A percentile compares a stretch with the other conserved stretches of the same genome.
These are phyloP conservation scores for Suillus paluster DNA, from an alignment of 768 basidiomycete genomes.

Conservation along the genomic window DNA sequence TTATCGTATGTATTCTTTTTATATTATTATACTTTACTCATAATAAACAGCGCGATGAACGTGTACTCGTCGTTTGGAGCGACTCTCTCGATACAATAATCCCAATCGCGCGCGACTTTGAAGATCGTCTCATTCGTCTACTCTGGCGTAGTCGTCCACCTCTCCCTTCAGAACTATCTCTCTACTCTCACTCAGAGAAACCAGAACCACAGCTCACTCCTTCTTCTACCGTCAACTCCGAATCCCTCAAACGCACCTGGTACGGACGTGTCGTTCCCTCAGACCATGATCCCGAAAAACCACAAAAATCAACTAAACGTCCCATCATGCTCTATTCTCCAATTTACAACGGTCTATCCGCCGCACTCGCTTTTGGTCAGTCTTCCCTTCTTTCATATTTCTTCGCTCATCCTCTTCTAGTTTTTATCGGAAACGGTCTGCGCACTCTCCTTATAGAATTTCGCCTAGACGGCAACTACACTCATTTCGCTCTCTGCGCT, in stretches of 20 bases:
- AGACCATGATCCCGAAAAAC: slow-evolving; percentile 36
- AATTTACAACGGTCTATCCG: slow-evolving; percentile 32
- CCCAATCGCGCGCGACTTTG: slow-evolving; percentile 49
- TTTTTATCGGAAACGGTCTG: slow-evolving; percentile 68
- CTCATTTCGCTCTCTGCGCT: slow-evolving; percentile 46
- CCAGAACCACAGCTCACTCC: slow-evolving; percentile 9
- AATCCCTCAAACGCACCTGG: slow-evolving; percentile 55
- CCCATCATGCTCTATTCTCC: slow-evolving; percentile 29
- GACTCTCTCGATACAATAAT: slow-evolving; percentile 81
- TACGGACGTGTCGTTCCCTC: slow-evolving; percentile 57
- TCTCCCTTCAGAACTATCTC: slow-evolving; percentile 25
- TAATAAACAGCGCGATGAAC: slow-evolving; percentile 68
- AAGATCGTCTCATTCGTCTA: slow-evolving; percentile 59
- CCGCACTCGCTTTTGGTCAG: slow-evolving; percentile 27
- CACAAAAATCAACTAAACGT: slow-evolving; percentile 19
- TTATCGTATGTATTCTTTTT: slow-evolving; percentile 61
- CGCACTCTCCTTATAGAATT: slow-evolving; percentile 62
- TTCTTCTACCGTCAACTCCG: background rate
- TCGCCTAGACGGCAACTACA: slow-evolving; percentile 48
- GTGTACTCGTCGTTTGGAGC: slow-evolving; percentile 85
- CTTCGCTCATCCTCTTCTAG: slow-evolving; percentile 34
- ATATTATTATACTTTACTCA: background rate
- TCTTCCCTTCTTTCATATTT: background rate
- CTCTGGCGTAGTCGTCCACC: slow-evolving; percentile 50
- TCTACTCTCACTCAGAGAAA: slow-evolving; percentile 41